These are phyloP conservation scores for Rhododendron vialii DNA, from an alignment of 148 eudicot species.

Conservation along the genomic window DNA sequence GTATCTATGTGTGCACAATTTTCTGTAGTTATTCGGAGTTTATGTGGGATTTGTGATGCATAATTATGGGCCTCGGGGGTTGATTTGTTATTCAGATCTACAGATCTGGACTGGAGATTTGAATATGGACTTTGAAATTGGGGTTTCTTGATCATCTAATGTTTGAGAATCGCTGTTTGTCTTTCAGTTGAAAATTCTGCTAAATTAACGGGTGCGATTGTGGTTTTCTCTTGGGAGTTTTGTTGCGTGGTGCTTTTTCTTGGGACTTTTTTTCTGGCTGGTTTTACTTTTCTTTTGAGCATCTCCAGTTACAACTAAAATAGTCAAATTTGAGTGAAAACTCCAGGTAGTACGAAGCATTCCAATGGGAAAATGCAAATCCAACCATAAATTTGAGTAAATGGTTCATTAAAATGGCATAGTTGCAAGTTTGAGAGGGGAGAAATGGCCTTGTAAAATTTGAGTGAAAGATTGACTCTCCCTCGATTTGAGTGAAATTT, in stretches of 20 bases:
- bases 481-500: neutral
- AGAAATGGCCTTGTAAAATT: neutral
- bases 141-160: neutral
- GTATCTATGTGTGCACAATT: neutral
- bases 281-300: neutral
- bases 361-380: neutral
- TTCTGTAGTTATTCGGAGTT: neutral
- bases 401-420: neutral
- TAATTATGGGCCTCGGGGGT: neutral
- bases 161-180: neutral
- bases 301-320: neutral
- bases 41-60: neutral
- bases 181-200: neutral
- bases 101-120: conserved; percentile 8
- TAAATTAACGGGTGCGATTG: neutral
- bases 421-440: neutral
- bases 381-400: neutral
- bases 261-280: neutral
- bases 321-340: neutral
- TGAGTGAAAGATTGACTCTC: neutral
- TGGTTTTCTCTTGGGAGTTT: neutral
- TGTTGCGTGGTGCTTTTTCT: neutral
- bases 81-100: conserved; percentile 20
- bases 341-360: neutral
- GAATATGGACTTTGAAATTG: neutral